Percentiles rank a stretch among this genome's conserved stretches.
Conservation (phyloP, 2,329 filamentous ascomycete species). For the Colletotrichum nymphaeae region DNA sequence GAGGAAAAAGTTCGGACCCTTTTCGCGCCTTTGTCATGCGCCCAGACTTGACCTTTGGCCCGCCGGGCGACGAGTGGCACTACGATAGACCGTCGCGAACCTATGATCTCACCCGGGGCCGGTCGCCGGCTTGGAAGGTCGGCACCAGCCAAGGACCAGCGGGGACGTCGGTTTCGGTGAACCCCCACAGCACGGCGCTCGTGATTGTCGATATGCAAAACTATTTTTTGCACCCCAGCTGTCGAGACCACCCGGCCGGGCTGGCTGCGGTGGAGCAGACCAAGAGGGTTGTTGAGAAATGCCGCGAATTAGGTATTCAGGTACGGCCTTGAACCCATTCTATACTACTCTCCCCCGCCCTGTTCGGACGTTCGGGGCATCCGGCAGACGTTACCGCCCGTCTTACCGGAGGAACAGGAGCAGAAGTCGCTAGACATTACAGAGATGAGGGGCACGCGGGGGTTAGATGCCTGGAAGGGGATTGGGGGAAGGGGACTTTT, state of each 20-base stretch:
- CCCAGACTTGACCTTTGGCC: constrained; percentile 30
- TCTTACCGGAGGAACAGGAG: not conserved
- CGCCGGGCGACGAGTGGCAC: constrained; percentile 31
- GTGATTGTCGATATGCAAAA: constrained; percentile 66
- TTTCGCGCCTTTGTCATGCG: constrained; percentile 5
- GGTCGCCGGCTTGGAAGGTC: constrained; percentile 23
- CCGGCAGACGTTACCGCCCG: not conserved
- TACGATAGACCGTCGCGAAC: constrained; percentile 32
- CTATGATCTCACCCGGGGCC: constrained; percentile 34
- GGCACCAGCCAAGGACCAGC: constrained; percentile 28
- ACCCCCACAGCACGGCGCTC: constrained; percentile 55
- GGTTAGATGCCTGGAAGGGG: not conserved
- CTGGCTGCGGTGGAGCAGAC: constrained; percentile 53
- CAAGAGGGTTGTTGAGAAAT: constrained; percentile 55
- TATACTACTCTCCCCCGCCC: not conserved
- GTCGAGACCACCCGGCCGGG: constrained; percentile 51
- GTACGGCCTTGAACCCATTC: constrained; percentile 38
- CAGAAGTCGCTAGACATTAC: not conserved
- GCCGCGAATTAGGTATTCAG: constrained; percentile 61
- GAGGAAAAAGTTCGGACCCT: constrained; percentile 20
- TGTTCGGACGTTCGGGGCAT: constrained; percentile 1
- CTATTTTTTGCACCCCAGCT: constrained; percentile 55
- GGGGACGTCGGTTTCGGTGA: constrained; percentile 47
- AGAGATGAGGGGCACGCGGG: not conserved
- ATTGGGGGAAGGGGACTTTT: not conserved